Evolutionary conservation across 2,329 filamentous ascomycete species (phyloP).

Genomic region (Stagonosporopsis rhizophila): DNA sequence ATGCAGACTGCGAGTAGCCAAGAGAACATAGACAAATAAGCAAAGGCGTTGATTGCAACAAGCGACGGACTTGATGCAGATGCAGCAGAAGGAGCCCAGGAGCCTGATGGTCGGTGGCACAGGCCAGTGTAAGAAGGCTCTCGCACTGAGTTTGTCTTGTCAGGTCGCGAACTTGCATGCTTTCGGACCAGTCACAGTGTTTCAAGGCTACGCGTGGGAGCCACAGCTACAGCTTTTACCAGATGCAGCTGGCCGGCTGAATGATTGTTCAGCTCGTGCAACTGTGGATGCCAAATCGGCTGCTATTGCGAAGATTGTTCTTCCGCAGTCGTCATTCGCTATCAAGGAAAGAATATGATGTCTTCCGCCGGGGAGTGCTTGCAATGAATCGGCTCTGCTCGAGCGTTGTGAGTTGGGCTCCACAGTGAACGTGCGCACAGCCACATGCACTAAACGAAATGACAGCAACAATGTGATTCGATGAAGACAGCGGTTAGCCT

Average conservation of each 20-base stretch:
- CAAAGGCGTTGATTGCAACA: conserved; percentile 1
- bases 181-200: conserved; percentile 21
- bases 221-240: conserved; percentile 28
- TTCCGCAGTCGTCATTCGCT: not conserved
- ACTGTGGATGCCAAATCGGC: conserved; percentile 17
- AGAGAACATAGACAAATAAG: conserved; percentile 27
- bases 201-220: conserved; percentile 27
- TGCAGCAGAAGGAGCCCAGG: conserved; percentile 20
- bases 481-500: conserved; percentile 28
- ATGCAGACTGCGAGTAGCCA: conserved; percentile 13
- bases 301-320: conserved; percentile 6
- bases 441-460: conserved; percentile 41
- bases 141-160: conserved; percentile 17
- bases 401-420: conserved; percentile 20
- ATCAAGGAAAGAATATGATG: not conserved
- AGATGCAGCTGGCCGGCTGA: conserved; percentile 31
- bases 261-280: conserved; percentile 31
- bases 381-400: conserved; percentile 13
- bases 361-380: conserved; percentile 4
- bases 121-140: conserved; percentile 17
- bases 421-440: conserved; percentile 33
- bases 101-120: conserved; percentile 39
- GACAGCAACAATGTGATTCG: conserved; percentile 27
- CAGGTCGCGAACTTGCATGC: conserved; percentile 22
- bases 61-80: conserved; percentile 22